These are phyloP conservation scores for Coniophora puteana DNA, from an alignment of 1,284 basidiomycete species.

Conservation along the genomic window DNA sequence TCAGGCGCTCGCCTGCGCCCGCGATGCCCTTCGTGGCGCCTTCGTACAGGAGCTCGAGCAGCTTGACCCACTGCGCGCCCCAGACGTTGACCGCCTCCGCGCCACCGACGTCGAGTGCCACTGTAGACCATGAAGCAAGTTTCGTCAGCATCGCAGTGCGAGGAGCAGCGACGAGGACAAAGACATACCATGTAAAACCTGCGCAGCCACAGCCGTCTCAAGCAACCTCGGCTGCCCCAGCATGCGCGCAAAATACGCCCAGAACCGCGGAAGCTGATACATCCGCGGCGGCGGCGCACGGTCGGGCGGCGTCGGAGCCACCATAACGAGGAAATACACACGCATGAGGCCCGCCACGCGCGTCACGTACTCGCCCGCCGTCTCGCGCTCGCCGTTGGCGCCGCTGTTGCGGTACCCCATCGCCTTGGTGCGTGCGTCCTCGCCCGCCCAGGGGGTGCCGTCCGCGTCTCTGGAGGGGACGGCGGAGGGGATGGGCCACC, in stretches of 20 bases:
- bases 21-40: slow-evolving; percentile 53
- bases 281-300: slow-evolving; percentile 38
- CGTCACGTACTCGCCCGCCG: slow-evolving; percentile 60
- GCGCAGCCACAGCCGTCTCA: slow-evolving; percentile 51
- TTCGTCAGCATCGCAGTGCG: slow-evolving; percentile 6
- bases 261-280: slow-evolving; percentile 61
- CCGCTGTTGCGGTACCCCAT: slow-evolving; percentile 60
- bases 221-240: slow-evolving; percentile 48
- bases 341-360: slow-evolving; percentile 85
- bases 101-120: slow-evolving; percentile 74
- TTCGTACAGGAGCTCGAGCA: slow-evolving; percentile 64
- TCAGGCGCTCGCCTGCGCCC: slow-evolving; percentile 27
- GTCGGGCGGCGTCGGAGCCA: slow-evolving; percentile 26
- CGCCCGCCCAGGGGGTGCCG: slow-evolving; percentile 42
- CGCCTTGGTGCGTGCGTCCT: slow-evolving; percentile 58
- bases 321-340: slow-evolving; percentile 84
- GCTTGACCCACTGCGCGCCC: slow-evolving; percentile 79
- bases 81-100: slow-evolving; percentile 56
- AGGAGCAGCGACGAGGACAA: slow-evolving; percentile 13
- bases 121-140: slow-evolving; percentile 30
- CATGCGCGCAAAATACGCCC: slow-evolving; percentile 68
- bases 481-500: slow-evolving; percentile 60
- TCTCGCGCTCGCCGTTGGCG: slow-evolving; percentile 39
- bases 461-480: slow-evolving; percentile 49
- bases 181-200: slow-evolving; percentile 64